Conservation (phyloP, 495 filamentous ascomycete species). For the Penicillium goetzii region DNA sequence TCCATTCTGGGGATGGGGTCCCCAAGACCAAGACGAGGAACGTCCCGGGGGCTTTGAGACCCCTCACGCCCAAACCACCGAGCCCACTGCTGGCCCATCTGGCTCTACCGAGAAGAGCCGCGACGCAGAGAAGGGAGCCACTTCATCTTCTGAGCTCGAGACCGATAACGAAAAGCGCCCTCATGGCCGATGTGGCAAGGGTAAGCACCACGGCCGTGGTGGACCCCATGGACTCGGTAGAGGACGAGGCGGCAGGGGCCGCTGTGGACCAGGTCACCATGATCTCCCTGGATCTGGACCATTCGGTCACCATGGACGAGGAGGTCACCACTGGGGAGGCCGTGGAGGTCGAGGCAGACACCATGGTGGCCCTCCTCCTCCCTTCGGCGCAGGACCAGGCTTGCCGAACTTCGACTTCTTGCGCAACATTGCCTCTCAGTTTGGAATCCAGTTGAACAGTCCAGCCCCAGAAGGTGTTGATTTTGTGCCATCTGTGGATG, state of each 20-base stretch:
- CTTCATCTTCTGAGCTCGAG: conserved; percentile 16
- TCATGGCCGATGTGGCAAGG: conserved; percentile 17
- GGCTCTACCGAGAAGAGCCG: conserved; percentile 6
- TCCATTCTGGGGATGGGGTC: conserved; percentile 22
- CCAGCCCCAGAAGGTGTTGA: conserved; percentile 40
- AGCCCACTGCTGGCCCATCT: conserved; percentile 20
- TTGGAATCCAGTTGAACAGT: conserved; percentile 30
- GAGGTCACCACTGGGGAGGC: conserved; percentile 16
- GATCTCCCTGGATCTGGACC: conserved; percentile 16
- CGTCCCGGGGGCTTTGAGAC: conserved; percentile 2
- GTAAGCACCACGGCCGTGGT: conserved; percentile 15
- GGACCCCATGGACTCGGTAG: conserved; percentile 13
- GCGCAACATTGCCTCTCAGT: conserved; percentile 41
- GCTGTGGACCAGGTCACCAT: conserved; percentile 10
- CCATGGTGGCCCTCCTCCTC: conserved; percentile 16
- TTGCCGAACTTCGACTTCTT: conserved; percentile 34
- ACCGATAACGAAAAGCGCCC: conserved; percentile 16
- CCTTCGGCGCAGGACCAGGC: conserved; percentile 18
- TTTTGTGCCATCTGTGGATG: conserved; percentile 69
- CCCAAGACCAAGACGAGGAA: conserved; percentile 9
- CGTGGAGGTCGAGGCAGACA: conserved; percentile 25
- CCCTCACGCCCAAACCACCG: conserved; percentile 3
- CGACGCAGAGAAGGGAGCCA: conserved; percentile 14
- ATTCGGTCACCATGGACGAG: conserved; percentile 15
- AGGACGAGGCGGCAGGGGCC: conserved; percentile 10